Evolutionary conservation across 2,329 filamentous ascomycete species (phyloP).

Genomic region (Aspergillus quadricinctus): DNA sequence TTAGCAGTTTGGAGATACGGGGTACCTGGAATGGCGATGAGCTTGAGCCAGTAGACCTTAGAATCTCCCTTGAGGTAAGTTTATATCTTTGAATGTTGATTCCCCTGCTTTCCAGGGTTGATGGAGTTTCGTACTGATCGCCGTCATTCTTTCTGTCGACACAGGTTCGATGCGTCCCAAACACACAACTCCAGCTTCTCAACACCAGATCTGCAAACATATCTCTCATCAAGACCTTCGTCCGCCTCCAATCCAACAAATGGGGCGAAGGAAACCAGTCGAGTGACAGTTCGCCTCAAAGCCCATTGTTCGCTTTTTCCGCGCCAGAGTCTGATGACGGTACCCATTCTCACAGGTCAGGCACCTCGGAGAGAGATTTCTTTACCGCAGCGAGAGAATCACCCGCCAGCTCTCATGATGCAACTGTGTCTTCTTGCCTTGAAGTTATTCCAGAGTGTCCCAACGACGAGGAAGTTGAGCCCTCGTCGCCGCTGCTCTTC

Average conservation of each 20-base stretch:
- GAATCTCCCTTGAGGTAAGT: conserved; percentile 28
- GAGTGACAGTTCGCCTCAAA: conserved; percentile 7
- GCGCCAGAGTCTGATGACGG: neutral
- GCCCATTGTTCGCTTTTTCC: conserved; percentile 17
- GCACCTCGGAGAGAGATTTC: neutral
- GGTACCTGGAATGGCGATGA: conserved; percentile 29
- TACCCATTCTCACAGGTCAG: neutral
- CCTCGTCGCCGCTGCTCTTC: neutral
- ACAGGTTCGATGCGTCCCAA: conserved; percentile 23
- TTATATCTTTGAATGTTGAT: neutral
- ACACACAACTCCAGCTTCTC: conserved; percentile 19
- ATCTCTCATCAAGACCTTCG: conserved; percentile 9
- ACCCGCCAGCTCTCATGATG: neutral
- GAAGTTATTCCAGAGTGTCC: neutral
- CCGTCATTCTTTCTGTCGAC: neutral
- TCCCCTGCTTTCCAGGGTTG: neutral
- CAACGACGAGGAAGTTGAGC: neutral
- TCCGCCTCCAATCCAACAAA: conserved; percentile 6
- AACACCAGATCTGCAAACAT: conserved; percentile 11
- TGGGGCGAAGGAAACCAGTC: conserved; percentile 2
- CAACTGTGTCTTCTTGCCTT: neutral
- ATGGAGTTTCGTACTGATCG: neutral
- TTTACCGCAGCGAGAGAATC: neutral
- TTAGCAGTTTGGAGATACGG: conserved; percentile 27
- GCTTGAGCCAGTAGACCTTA: conserved; percentile 20